Evolutionary conservation across 1,139 yeast species (phyloP).

Genomic region (Hanseniaspora sp.): DNA sequence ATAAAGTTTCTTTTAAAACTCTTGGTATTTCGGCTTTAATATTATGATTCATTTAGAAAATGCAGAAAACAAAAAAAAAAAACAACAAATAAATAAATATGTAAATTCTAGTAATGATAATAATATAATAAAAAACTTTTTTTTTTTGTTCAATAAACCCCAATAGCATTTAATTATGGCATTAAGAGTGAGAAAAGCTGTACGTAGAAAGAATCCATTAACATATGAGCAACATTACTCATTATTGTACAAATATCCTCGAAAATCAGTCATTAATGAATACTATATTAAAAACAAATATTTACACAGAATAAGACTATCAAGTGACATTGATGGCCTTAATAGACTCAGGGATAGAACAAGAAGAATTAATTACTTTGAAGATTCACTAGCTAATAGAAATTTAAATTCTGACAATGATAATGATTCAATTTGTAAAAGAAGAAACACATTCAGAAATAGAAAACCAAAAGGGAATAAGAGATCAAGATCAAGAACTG

Average conservation of each 20-base stretch:
- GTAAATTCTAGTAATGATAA: too few relatives aligned
- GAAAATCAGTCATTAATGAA: slow-evolving; percentile 8
- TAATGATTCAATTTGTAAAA: background rate
- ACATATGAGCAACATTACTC: slow-evolving; percentile 1
- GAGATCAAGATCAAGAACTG: too few relatives aligned
- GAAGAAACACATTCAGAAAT: background rate
- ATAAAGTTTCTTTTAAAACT: too few relatives aligned
- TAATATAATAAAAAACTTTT: too few relatives aligned
- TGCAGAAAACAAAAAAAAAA: background rate
- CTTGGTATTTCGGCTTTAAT: too few relatives aligned
- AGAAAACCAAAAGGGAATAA: background rate
- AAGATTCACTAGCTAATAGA: background rate
- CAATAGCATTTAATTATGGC: background rate
- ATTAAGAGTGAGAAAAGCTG: background rate
- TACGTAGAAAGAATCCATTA: background rate
- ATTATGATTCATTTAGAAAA: too few relatives aligned
- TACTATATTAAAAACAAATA: slow-evolving; percentile 5
- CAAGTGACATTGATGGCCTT: background rate
- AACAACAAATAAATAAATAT: background rate
- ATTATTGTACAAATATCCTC: slow-evolving; percentile 1
- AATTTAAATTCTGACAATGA: background rate
- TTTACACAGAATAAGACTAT: slow-evolving; percentile 1
- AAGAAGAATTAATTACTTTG: background rate
- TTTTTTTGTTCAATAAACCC: too few relatives aligned
- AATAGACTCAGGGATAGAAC: slow-evolving; percentile 8